Percentiles rank a stretch among this genome's conserved stretches.
phyloP scores from a whole-genome alignment of 1,284 basidiomycete genomes.

The Cutaneotrichosporon daszewskae region DNA sequence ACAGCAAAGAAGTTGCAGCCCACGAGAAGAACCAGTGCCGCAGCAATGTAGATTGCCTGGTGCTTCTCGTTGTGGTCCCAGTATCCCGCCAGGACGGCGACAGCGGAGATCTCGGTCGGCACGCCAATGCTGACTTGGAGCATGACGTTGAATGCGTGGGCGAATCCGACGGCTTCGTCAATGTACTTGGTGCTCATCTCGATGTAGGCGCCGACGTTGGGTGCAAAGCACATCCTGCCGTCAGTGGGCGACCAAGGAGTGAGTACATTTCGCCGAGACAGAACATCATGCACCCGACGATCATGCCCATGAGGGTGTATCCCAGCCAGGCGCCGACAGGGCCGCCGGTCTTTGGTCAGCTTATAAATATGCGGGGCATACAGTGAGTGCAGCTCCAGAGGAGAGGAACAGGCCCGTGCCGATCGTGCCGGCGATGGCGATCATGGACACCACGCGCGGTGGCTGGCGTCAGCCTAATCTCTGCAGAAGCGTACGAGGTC shows the following conservation, averaged over 20 bases:
- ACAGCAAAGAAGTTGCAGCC: conserved; percentile 12
- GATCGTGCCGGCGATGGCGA: conserved; percentile 44
- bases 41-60: conserved; percentile 13
- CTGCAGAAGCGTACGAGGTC: no score
- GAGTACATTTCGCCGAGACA: conserved; percentile 9
- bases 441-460: conserved; percentile 10
- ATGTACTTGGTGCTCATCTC: conserved; percentile 22
- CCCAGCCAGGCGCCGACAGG: conserved; percentile 15
- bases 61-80: conserved; percentile 56
- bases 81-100: conserved; percentile 65
- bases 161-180: conserved; percentile 17
- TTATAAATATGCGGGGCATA: no score
- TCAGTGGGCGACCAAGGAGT: conserved; percentile 1
- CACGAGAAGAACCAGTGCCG: conserved; percentile 6
- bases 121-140: conserved; percentile 16
- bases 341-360: conserved; percentile 1
- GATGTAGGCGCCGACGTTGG: conserved; percentile 18
- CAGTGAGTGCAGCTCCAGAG: not conserved
- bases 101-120: conserved; percentile 65
- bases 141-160: conserved; percentile 16
- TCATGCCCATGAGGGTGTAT: conserved; percentile 20
- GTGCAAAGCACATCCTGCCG: conserved; percentile 7
- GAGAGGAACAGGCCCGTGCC: conserved; percentile 23
- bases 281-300: conserved; percentile 14
- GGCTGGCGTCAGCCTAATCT: not conserved